Percentiles rank a stretch among this genome's conserved stretches.
Conservation (phyloP, 73 alveolate species). For the Tetrahymena malaccensis region DNA sequence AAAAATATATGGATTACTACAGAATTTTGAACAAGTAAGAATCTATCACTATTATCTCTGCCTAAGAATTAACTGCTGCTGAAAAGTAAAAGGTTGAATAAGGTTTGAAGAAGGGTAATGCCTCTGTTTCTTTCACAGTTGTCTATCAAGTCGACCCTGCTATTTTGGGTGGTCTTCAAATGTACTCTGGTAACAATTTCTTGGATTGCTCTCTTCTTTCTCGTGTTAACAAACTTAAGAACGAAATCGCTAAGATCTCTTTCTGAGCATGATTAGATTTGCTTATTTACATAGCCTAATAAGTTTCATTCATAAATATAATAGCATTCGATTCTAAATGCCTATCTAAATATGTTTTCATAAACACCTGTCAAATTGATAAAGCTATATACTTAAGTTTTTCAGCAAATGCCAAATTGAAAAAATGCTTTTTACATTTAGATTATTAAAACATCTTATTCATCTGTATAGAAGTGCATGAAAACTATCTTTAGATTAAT, state of each 20-base stretch:
- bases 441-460: not conserved
- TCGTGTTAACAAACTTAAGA: conserved; percentile 52
- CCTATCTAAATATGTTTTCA: not conserved
- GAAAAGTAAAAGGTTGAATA: conserved; percentile 53
- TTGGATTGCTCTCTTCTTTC: conserved; percentile 61
- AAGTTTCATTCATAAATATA: not conserved
- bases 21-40: conserved; percentile 52
- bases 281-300: not conserved
- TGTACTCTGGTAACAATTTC: conserved; percentile 73
- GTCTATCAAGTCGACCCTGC: conserved; percentile 54
- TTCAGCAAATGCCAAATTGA: not conserved
- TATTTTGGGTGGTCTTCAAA: conserved; percentile 65
- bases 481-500: not conserved
- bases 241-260: conserved; percentile 45
- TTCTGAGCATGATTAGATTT: conserved; percentile 5
- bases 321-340: not conserved
- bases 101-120: conserved; percentile 45
- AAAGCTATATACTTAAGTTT: not conserved
- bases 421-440: not conserved
- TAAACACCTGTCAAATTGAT: not conserved
- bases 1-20: conserved; percentile 56
- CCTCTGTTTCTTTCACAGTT: conserved; percentile 30
- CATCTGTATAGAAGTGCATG: not conserved
- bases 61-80: conserved; percentile 43
- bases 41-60: conserved; percentile 61